Percentiles rank a stretch among this genome's conserved stretches.
Conservation (phyloP, 75 land plant genomes). For the Pinus albicaulis region DNA sequence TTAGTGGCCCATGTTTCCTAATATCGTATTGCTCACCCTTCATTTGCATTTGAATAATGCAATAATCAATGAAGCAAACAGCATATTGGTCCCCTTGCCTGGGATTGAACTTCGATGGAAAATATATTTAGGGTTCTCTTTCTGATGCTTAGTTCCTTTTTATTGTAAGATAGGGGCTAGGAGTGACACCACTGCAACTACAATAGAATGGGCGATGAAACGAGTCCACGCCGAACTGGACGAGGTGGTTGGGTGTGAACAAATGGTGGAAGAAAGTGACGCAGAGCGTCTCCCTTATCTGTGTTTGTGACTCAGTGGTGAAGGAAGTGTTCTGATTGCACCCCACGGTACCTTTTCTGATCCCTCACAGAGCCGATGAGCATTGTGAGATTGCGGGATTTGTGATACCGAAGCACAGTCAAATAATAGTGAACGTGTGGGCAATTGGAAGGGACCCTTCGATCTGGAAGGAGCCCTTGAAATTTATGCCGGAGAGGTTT, state of each 20-base stretch:
- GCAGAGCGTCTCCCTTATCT: not conserved
- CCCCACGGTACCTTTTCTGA: conserved; percentile 12
- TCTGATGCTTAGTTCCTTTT: not conserved
- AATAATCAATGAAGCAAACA: too few species aligned
- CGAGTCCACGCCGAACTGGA: too few species aligned
- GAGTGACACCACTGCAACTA: not conserved
- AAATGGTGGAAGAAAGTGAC: not conserved
- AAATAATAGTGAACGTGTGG: conserved; percentile 19
- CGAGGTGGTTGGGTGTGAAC: too few species aligned
- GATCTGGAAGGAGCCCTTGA: conserved; percentile 16
- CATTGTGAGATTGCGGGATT: conserved; percentile 12
- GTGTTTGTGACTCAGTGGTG: not conserved
- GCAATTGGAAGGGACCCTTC: conserved; percentile 25
- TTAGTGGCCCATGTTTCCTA: too few species aligned
- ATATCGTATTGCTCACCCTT: too few species aligned
- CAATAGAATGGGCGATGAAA: not conserved
- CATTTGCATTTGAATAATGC: too few species aligned
- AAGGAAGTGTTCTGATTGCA: conserved; percentile 20
- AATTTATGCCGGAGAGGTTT: conserved; percentile 23
- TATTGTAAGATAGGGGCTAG: not conserved
- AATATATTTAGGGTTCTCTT: not conserved
- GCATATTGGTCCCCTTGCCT: too few species aligned
- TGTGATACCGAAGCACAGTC: conserved; percentile 20
- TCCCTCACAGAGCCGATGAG: conserved; percentile 15
- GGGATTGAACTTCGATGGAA: not conserved